These are phyloP conservation scores for Phytophthora citricola DNA, from an alignment of 352 stramenopile genomes.

Conservation along the genomic window DNA sequence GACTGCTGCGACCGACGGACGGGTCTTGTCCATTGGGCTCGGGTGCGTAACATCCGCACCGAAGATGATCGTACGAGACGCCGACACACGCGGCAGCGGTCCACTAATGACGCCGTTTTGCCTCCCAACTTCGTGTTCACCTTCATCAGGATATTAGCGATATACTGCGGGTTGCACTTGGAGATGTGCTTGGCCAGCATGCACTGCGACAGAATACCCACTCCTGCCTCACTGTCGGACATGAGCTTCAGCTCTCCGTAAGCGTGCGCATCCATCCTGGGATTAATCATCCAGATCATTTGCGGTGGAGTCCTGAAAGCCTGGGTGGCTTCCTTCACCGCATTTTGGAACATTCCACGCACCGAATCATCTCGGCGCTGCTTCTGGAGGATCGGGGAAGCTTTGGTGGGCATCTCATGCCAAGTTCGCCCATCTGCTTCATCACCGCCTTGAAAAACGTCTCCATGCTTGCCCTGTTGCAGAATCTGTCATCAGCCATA, in stretches of 20 bases:
- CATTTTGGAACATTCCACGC: constrained; percentile 49
- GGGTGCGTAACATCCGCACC: constrained; percentile 88
- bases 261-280: constrained; percentile 43
- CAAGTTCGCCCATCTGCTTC: constrained; percentile 58
- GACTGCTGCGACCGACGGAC: constrained; percentile 82
- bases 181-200: constrained; percentile 75
- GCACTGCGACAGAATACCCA: constrained; percentile 75
- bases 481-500: constrained; percentile 53
- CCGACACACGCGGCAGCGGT: constrained; percentile 50
- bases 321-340: constrained; percentile 36
- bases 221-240: constrained; percentile 68
- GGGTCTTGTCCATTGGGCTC: constrained; percentile 70
- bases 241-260: constrained; percentile 83
- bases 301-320: constrained; percentile 43
- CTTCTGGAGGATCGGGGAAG: constrained; percentile 57
- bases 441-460: constrained; percentile 71
- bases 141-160: constrained; percentile 81
- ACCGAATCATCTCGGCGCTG: constrained; percentile 42
- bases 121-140: constrained; percentile 84
- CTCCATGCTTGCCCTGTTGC: constrained; percentile 35
- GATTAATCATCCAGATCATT: constrained; percentile 72
- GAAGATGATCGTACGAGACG: constrained; percentile 77
- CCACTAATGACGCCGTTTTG: constrained; percentile 63
- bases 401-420: constrained; percentile 49
- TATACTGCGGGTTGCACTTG: constrained; percentile 68